Evolutionary conservation across 495 filamentous ascomycete species (phyloP).

Genomic region (Trichoderma reesei): DNA sequence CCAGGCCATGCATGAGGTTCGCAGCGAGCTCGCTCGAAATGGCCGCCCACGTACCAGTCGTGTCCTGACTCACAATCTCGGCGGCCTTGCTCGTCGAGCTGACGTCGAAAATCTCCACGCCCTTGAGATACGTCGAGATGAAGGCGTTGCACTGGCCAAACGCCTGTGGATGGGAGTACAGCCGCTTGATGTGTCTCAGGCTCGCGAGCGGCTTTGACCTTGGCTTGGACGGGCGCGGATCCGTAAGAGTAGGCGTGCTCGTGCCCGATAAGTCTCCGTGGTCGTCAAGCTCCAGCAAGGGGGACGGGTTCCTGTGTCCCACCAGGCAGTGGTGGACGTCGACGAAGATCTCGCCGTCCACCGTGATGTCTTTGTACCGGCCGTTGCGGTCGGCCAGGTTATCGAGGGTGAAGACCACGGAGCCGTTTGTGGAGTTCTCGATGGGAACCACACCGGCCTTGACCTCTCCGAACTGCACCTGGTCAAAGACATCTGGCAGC

Average conservation of each 20-base stretch:
- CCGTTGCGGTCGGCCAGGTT: slow-evolving; percentile 63
- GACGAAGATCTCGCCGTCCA: slow-evolving; percentile 75
- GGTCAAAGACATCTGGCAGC: slow-evolving; percentile 59
- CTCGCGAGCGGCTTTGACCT: slow-evolving; percentile 24
- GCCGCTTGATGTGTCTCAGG: slow-evolving; percentile 40
- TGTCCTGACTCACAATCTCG: slow-evolving; percentile 57
- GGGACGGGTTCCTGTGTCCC: slow-evolving; percentile 26
- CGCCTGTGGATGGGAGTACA: slow-evolving; percentile 91
- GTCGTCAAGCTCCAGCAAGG: slow-evolving; percentile 13
- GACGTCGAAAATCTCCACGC: slow-evolving; percentile 70
- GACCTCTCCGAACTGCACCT: slow-evolving; percentile 54
- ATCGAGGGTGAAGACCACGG: slow-evolving; percentile 80
- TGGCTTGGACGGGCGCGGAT: slow-evolving; percentile 18
- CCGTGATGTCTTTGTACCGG: slow-evolving; percentile 52
- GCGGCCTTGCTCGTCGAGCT: slow-evolving; percentile 78
- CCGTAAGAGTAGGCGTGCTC: slow-evolving; percentile 11
- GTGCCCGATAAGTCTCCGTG: slow-evolving; percentile 14
- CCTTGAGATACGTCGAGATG: slow-evolving; percentile 52
- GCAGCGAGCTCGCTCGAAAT: slow-evolving; percentile 70
- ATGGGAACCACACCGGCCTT: slow-evolving; percentile 81
- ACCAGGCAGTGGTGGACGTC: slow-evolving; percentile 80
- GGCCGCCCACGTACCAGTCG: slow-evolving; percentile 53
- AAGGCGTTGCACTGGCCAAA: slow-evolving; percentile 88
- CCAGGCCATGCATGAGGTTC: slow-evolving; percentile 46
- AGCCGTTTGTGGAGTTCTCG: slow-evolving; percentile 92